phyloP scores from a whole-genome alignment of 345 rosid genomes.

The Pseudoturritis turrita region DNA sequence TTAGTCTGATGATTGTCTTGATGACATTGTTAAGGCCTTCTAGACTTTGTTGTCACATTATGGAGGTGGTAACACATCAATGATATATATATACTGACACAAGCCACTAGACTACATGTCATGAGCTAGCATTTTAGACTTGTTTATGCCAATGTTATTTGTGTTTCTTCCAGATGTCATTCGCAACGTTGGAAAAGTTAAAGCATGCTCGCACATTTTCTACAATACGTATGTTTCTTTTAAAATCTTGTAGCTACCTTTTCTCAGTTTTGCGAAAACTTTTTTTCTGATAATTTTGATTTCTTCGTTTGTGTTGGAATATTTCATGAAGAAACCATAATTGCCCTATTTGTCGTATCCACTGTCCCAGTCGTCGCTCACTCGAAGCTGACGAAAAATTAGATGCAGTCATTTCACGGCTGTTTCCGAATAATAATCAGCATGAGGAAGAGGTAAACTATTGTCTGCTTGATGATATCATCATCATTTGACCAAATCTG shows the following conservation, averaged over 20 bases:
- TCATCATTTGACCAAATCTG: background rate
- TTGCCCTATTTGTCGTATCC: conserved; percentile 61
- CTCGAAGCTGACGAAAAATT: conserved; percentile 53
- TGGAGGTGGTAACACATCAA: no score
- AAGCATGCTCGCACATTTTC: background rate
- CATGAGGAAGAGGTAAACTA: conserved; percentile 48
- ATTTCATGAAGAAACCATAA: conserved; percentile 40
- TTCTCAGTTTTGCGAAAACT: background rate
- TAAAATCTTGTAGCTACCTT: no score
- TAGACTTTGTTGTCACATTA: no score
- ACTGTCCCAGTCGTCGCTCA: conserved; percentile 55
- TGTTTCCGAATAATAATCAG: conserved; percentile 49
- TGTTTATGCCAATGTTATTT: background rate
- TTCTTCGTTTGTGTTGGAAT: background rate
- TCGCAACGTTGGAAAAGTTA: background rate
- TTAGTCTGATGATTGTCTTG: background rate
- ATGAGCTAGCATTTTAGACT: no score
- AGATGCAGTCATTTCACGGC: conserved; percentile 51
- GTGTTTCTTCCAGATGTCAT: background rate
- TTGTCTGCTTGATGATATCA: background rate
- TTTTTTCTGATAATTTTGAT: background rate
- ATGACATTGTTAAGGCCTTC: background rate
- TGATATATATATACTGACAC: no score
- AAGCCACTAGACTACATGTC: no score
- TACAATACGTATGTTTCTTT: background rate